These are phyloP conservation scores for Diutina scorzettiae DNA, from an alignment of 1,139 yeast species.

Conservation along the genomic window DNA sequence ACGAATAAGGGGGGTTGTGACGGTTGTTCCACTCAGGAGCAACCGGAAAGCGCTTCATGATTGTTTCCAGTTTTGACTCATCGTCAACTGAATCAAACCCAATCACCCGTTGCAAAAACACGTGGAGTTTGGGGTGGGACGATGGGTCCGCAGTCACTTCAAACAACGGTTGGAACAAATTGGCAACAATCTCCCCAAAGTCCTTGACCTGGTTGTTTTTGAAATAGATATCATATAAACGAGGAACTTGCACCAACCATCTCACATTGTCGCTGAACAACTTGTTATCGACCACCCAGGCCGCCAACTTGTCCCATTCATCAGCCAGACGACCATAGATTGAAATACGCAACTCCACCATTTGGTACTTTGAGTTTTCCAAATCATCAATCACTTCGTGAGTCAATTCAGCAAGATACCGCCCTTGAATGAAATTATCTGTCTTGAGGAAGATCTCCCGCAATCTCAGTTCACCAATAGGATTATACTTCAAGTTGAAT, in stretches of 20 bases:
- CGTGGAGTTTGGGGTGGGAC: conserved; percentile 77
- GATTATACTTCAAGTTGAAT: conserved; percentile 93
- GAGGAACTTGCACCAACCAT: conserved; percentile 93
- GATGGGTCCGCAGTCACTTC: conserved; percentile 81
- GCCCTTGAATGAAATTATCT: conserved; percentile 82
- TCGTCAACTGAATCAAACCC: conserved; percentile 99
- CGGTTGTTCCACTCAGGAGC: conserved; percentile 70
- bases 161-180: conserved; percentile 80
- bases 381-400: conserved; percentile 88
- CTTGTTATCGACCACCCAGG: conserved; percentile 91
- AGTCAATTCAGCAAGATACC: conserved; percentile 86
- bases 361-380: conserved; percentile 90
- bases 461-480: conserved; percentile 93
- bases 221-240: conserved; percentile 84
- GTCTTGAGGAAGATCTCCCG: conserved; percentile 94
- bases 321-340: conserved; percentile 79
- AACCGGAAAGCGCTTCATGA: conserved; percentile 70
- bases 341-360: conserved; percentile 92
- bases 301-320: conserved; percentile 94
- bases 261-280: conserved; percentile 87
- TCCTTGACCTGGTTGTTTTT: conserved; percentile 55
- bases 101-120: conserved; percentile 84
- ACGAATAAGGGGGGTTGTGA: conserved; percentile 94
- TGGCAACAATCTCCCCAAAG: conserved; percentile 68
- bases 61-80: conserved; percentile 83